Evolutionary conservation across 139 green algal genomes (phyloP), one percentile per base, ranked within the genome.

Genomic region (Chlorella sp.): DNA sequence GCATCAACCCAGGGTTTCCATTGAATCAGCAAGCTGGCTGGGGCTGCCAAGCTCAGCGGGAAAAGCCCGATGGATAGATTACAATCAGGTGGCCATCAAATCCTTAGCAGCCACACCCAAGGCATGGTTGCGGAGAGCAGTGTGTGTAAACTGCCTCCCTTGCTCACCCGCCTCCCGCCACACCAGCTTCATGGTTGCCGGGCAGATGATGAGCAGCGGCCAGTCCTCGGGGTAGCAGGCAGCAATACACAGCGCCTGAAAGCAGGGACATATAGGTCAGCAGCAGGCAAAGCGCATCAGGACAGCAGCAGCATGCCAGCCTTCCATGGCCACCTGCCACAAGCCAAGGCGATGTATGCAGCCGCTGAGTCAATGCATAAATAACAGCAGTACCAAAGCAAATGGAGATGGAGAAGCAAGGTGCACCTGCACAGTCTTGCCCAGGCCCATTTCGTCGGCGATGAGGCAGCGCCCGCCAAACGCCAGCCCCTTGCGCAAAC

Each of bases 141-240:
- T n/a, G n/a, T n/a, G n/a, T 11, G 3, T 28, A 11, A 24, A 1
- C 22, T 30, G 24, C 26, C 6, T n/a, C 40, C 0, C 6, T 0
- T 3, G 1, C 78, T 34, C 41, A 84, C 79, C 79, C 22, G 65
- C 85, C 17, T 87, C 79, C 36, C 16, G 9, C 81, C 79, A 91
- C 68, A 67, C 77, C 34, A 88, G 87, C 87, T 86, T 70, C 28
- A 97, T 92, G 2, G 94, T 96, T 2, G 93, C 92, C 3, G 95
- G 95, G 7, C 82, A 86, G 24, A 97, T 87, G 75, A 98, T 91
- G n/a, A 98, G 89, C 56, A 88, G 91, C 0, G 95, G 95, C 92
- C 93, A 96, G 83, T 87, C 83, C 73, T 97, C 90, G 20, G 94
- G 90, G 32, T 94, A 97, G 81, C 82, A 91, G 40, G 81, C 78